phyloP scores from a whole-genome alignment of 2,329 filamentous ascomycete species.

The Penicillium capsulatum region DNA sequence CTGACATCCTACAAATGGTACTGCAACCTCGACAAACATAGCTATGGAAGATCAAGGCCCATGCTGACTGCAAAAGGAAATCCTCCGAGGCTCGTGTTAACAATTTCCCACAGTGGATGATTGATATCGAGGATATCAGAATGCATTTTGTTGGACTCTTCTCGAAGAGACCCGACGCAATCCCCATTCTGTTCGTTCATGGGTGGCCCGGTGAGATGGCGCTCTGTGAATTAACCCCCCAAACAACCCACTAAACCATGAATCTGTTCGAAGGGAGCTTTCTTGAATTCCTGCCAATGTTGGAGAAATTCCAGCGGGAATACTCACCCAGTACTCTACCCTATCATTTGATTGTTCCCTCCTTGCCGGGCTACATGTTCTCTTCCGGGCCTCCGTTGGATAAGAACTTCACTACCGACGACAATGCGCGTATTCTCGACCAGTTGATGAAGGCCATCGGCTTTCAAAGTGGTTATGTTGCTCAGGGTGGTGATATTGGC shows the following conservation, averaged over 20 bases:
- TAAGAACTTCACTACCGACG: conserved; percentile 19
- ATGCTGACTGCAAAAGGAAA: conserved; percentile 21
- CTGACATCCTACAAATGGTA: conserved; percentile 48
- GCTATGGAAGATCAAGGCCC: conserved; percentile 26
- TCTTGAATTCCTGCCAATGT: conserved; percentile 30
- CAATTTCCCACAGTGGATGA: conserved; percentile 49
- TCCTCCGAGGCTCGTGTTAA: conserved; percentile 45
- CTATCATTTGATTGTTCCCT: conserved; percentile 32
- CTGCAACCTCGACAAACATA: too few relatives aligned
- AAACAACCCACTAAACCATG: too few relatives aligned
- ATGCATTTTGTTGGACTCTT: conserved; percentile 51
- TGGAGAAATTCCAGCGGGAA: conserved; percentile 26
- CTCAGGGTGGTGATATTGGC: conserved; percentile 33
- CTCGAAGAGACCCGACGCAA: conserved; percentile 44
- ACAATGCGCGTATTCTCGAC: conserved; percentile 28
- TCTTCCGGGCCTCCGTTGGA: conserved; percentile 30
- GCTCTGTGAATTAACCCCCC: too few relatives aligned
- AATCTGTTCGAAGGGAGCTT: too few relatives aligned
- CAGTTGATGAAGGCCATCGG: conserved; percentile 30
- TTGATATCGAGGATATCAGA: conserved; percentile 39
- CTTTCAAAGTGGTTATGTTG: conserved; percentile 28
- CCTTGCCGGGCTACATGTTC: conserved; percentile 30
- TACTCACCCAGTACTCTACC: conserved; percentile 27
- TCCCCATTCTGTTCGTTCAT: conserved; percentile 46
- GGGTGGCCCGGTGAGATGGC: conserved; percentile 30